Evolutionary conservation across 192 early-diverging fungal genomes (phyloP), one percentile per base, ranked within the genome.

Genomic region (Coemansia biformis): DNA sequence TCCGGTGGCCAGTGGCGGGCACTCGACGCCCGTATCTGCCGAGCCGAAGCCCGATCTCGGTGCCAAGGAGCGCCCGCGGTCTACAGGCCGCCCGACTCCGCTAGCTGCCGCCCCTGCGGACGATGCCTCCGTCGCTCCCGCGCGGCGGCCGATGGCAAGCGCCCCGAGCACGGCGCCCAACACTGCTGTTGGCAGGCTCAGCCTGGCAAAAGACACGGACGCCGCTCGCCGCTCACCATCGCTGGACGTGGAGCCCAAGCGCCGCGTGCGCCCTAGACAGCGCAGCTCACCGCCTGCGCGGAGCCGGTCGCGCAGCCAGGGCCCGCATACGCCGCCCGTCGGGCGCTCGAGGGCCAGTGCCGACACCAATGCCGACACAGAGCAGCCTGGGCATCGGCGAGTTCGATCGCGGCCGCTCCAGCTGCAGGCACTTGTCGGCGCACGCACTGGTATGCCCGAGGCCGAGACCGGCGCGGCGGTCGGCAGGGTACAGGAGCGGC

Each of bases 341-440:
- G 24, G 24, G 3, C 24, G 6, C 3, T 6, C 24, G 24, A 2
- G 8, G 35, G 17, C 12, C 43, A 28, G 8, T 18, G 48, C 12
- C 14, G 28, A 3, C 39, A 37, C 19, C 1, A 24, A 14, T 11
- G 17, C 8, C 2, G 42, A 34, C n/a, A n/a, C 8, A 33, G 23
- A 48, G 23, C 21, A 19, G 29, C 32, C 18, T 13, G 22, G 35
- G 13, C 66, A 59, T 14, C 43, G 47, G 7, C 59, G 44, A 11
- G 46, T 63, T 13, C 44, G 51, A 18, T 73, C 69, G 24, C 62
- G 58, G 17, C 69, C 69, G 7, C 37, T 73, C 0, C 57, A 60
- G 28, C 24, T 48, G n/a, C 47, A 38, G 35, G 23, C 46, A 14
- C 38, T 49, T 21, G 40, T 22, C 0, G 34, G 46, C 3, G 17